Evolutionary conservation across 1,284 basidiomycete species (phyloP).

Genomic region (Rhodotorula sp.): DNA sequence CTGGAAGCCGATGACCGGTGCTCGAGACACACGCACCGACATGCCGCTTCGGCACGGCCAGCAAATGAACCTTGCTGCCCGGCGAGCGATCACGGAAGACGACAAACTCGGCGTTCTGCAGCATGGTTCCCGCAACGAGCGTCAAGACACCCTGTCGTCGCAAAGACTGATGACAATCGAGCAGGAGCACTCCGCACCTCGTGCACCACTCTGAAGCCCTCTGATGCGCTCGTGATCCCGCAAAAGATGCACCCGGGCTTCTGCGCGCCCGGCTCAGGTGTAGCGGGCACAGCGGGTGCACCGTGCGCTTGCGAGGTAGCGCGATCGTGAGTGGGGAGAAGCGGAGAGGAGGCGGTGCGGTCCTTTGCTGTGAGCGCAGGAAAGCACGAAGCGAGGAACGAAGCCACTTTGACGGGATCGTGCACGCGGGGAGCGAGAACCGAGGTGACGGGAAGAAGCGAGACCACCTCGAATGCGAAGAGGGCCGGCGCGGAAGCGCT

Average conservation of each 20-base stretch:
- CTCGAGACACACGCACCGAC: constrained; percentile 33
- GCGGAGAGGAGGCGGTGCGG: not conserved
- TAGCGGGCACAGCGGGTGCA: not conserved
- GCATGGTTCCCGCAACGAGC: not conserved
- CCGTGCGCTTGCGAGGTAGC: not conserved
- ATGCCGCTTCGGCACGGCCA: constrained; percentile 32
- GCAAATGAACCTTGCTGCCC: constrained; percentile 28
- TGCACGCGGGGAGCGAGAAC: too few species aligned
- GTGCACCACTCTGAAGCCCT: constrained; percentile 27
- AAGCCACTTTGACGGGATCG: not conserved
- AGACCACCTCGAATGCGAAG: too few species aligned
- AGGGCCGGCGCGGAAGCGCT: too few species aligned
- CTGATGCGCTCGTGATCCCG: constrained; percentile 1
- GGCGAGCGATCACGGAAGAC: constrained; percentile 34
- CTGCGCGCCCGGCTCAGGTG: not conserved
- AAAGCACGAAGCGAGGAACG: not conserved
- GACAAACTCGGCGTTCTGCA: constrained; percentile 29
- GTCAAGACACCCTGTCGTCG: too few species aligned
- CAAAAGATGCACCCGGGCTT: constrained; percentile 30
- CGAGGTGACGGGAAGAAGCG: too few species aligned
- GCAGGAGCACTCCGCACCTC: constrained; percentile 15
- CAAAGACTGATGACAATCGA: not conserved
- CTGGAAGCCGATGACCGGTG: too few species aligned
- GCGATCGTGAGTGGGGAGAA: not conserved
- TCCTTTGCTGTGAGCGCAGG: not conserved